Evolutionary conservation across 2,329 filamentous ascomycete genomes (phyloP), one percentile per base, ranked within the genome.

Genomic region (Talaromyces marneffei): DNA sequence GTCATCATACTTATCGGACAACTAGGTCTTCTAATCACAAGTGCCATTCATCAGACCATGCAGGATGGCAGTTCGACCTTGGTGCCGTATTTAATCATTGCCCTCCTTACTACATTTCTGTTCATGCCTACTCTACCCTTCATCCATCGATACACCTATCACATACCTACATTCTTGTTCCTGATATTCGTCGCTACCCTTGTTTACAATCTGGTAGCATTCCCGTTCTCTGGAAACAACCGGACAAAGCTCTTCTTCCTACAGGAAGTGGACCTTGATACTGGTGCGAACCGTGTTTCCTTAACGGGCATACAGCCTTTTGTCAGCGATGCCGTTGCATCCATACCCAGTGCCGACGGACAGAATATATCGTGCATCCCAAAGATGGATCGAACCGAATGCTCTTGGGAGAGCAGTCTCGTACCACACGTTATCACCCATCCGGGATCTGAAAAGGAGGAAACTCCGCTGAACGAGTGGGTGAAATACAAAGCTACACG

Each of bases 181-280:
- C 71, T 87, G 12, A 78, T 96, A 8, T 90, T 92, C 64, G 70
- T 85, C 25, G 90, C 82, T 31, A 95, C 91, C 1, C 77, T 95
- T 29, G 83, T 92, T 60, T 97, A 96, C 79, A 96, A 95, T 70
- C 83, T 97, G 4, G 77, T 85, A 2, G 90, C 90, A 1, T 97
- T 96, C 74, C 94, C 94, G 0, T 97, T 97, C 75, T 94, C 91
- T 0, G 78, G 84, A 23, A 82, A 86, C 62, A 89, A 87, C 71
- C 85, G 91, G 39, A 85, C 96, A 74, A 97, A 97, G 75, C 82
- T 93, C 53, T 95, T 87, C 74, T 97, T 97, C 73, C 80, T 90
- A 55, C 92, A 99, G 72, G 84, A 84, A 9, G 80, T 97, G 53
- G 85, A 96, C 66, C 82, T 96, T 9, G 89, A 90, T 66, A 85